Conservation (phyloP, 768 basidiomycete species). For the Suillus subalutaceus region DNA sequence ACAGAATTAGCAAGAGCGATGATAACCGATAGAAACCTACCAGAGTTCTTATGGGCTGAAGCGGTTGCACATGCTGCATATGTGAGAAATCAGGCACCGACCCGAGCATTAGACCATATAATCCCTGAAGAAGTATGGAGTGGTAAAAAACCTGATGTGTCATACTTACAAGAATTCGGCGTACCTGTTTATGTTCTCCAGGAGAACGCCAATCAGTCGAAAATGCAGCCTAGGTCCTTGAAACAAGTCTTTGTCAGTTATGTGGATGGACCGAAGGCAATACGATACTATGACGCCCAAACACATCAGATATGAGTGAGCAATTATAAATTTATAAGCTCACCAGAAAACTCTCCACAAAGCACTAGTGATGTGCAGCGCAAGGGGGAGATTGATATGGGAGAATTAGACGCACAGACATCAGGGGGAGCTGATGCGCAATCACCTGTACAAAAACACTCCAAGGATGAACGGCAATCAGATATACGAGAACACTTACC, state of each 20-base stretch:
- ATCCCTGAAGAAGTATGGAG: constrained; percentile 17
- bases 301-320: constrained; percentile 1
- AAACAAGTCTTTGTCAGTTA: constrained; percentile 20
- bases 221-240: constrained; percentile 14
- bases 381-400: background rate
- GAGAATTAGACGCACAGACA: background rate
- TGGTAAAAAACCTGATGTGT: constrained; percentile 26
- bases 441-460: too few relatives aligned
- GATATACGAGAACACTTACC: background rate
- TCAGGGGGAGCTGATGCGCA: too few relatives aligned
- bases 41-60: constrained; percentile 36
- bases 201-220: constrained; percentile 16
- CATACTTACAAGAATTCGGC: constrained; percentile 29
- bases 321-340: background rate
- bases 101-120: background rate
- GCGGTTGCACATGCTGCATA: constrained; percentile 31
- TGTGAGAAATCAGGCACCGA: constrained; percentile 26
- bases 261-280: constrained; percentile 10
- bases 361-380: background rate
- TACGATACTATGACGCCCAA: constrained; percentile 18
- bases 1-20: constrained; percentile 35
- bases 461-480: too few relatives aligned
- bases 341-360: too few relatives aligned
- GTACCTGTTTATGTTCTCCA: constrained; percentile 17
- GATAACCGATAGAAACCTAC: constrained; percentile 29